Evolutionary conservation across 441 rosid species (phyloP).

Genomic region (Melastoma candidum): DNA sequence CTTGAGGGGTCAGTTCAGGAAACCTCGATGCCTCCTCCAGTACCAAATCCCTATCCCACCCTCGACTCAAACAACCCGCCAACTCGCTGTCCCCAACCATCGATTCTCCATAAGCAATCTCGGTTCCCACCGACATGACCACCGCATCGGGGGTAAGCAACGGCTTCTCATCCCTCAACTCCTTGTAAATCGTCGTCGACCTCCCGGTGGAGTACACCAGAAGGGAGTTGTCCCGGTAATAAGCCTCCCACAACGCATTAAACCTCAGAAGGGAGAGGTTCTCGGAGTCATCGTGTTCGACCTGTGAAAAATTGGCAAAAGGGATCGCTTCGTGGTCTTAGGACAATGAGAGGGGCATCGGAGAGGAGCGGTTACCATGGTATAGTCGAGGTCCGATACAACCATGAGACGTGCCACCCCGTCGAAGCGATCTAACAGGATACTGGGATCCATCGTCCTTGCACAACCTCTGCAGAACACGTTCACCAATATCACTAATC

Average conservation of each 20-base stretch:
- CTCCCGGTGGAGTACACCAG: no score
- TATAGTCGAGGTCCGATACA: constrained; percentile 15
- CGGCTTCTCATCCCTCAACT: constrained; percentile 13
- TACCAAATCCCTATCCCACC: constrained; percentile 15
- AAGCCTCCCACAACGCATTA: no score
- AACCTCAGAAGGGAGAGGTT: no score
- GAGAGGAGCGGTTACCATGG: constrained; percentile 9
- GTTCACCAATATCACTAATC: no score
- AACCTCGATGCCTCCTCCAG: constrained; percentile 13
- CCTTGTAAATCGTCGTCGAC: not conserved
- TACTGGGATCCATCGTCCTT: not conserved
- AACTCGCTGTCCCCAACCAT: constrained; percentile 14
- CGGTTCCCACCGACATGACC: constrained; percentile 15
- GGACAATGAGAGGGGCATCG: not conserved
- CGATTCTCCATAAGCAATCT: constrained; percentile 16
- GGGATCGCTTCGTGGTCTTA: not conserved
- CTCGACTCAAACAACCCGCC: constrained; percentile 11
- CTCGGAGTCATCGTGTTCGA: no score
- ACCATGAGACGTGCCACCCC: constrained; percentile 17
- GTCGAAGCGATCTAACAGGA: constrained; percentile 8
- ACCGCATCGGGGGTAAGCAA: constrained; percentile 15
- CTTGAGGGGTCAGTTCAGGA: constrained; percentile 18
- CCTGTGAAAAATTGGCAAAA: no score
- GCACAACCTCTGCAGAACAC: no score
- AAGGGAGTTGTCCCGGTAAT: no score